Percentiles rank a stretch among this genome's conserved stretches.
Evolutionary conservation across 75 land plant species (phyloP).

Genomic region (Cupressus sempervirens): DNA sequence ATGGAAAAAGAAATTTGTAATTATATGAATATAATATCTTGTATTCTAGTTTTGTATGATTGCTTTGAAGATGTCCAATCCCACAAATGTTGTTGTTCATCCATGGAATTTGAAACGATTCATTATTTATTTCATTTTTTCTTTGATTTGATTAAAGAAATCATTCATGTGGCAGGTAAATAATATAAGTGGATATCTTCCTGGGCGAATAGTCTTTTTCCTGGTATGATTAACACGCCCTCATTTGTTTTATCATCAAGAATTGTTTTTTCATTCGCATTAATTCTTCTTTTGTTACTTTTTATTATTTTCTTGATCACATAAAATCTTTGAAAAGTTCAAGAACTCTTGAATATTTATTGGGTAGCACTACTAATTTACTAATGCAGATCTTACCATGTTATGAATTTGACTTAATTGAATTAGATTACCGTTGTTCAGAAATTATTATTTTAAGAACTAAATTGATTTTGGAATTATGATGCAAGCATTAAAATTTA

Average conservation of each 20-base stretch:
- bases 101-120: not conserved
- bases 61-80: not conserved
- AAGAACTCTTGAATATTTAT: not conserved
- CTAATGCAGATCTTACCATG: not conserved
- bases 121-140: not conserved
- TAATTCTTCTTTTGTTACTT: not conserved
- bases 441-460: not conserved
- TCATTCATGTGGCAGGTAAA: constrained; percentile 57
- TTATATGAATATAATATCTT: not conserved
- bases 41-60: not conserved
- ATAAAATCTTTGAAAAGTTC: not conserved
- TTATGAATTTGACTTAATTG: not conserved
- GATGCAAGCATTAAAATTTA: not conserved
- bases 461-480: no score
- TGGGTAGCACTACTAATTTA: not conserved
- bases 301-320: not conserved
- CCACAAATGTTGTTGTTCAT: not conserved
- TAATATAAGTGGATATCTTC: constrained; percentile 96
- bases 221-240: constrained; percentile 41
- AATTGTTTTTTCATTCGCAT: not conserved
- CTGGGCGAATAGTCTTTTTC: constrained; percentile 97
- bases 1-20: not conserved
- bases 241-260: not conserved
- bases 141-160: not conserved
- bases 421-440: not conserved